Base-by-base conservation (phyloP, 2,329 filamentous ascomycete genomes). In the Botrytis fragariae region DNA sequence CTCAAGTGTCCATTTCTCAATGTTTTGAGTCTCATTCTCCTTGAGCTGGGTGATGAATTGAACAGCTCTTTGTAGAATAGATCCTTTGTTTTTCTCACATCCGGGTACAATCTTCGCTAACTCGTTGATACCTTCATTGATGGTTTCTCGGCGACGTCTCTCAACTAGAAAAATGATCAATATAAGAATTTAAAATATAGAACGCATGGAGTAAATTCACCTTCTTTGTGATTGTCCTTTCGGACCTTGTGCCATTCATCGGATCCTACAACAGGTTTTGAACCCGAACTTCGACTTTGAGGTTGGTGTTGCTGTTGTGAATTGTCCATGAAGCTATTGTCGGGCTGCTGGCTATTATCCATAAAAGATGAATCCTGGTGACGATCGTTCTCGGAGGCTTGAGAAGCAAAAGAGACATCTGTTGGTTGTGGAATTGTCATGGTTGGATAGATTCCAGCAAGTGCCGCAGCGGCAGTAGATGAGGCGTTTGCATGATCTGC, bases 61-160 rank as follows among this genome's bases (percentile, higher is more conserved):
- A 16, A 98, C 95, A 0, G 96, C 94, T 48, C 95, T 93, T 81
- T 97, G 93, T 54, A 99, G 86, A 76, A 99, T 98, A 3, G 94
- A 97, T 0, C 96, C 96, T 84, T 99, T 99, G 86, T 99, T 98
- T 87, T 98, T 99, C 84, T 99, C 96, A 80, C 95, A 98, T 22
- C 94, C 94, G 0, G 96, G 96, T 0, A 99, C 96, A 77, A 99
- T 97, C 85, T 98, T 98, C 77, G 95, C 93, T 44, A 99, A 89
- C 83, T 98, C 96, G 80, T 98, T 98, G 79, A 99, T 99, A 68
- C 96, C 96, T 83, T 99, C 96, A 77, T 99, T 99, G 82, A 99
- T 99, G 0, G 96, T 98, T 84, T 99, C 96, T 76, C 96, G 93
- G 62, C 96, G 94, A 74, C 96, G 93, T 74, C 96, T 94, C 84